Evolutionary conservation across 805 yeast genomes (phyloP).

Genomic region (Metschnikowia koreensis): DNA sequence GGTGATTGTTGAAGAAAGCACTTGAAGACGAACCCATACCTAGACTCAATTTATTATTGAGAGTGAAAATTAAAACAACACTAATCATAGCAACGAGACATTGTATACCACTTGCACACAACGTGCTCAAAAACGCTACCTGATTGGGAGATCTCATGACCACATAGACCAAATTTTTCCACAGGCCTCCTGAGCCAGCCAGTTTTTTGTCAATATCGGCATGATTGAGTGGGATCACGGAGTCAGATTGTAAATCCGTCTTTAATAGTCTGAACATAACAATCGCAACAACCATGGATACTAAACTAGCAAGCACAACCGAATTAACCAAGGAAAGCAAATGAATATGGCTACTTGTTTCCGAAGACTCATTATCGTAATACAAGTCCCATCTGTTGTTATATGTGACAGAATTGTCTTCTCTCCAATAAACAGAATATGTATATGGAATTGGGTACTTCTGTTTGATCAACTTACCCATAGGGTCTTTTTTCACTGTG

Average conservation of each 20-base stretch:
- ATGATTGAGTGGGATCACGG: conserved; percentile 16
- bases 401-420: conserved; percentile 65
- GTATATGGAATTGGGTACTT: conserved; percentile 66
- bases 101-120: conserved; percentile 76
- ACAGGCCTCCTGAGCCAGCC: conserved; percentile 20
- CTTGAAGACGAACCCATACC: conserved; percentile 40
- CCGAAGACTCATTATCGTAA: conserved; percentile 51
- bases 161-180: conserved; percentile 56
- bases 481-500: conserved; percentile 28
- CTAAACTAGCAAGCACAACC: conserved; percentile 56
- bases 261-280: conserved; percentile 57
- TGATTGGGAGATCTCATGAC: conserved; percentile 52
- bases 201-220: conserved; percentile 1
- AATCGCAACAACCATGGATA: conserved; percentile 63
- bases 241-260: conserved; percentile 46
- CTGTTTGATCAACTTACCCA: conserved; percentile 25
- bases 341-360: conserved; percentile 52
- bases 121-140: conserved; percentile 49
- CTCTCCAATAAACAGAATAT: conserved; percentile 86
- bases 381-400: conserved; percentile 72
- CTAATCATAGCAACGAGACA: conserved; percentile 62
- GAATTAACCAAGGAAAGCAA: conserved; percentile 79
- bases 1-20: conserved; percentile 59
- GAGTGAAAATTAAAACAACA: conserved; percentile 51
- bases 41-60: conserved; percentile 29